phyloP scores from a whole-genome alignment of 768 basidiomycete genomes.

The Leccinum sublutescens region DNA sequence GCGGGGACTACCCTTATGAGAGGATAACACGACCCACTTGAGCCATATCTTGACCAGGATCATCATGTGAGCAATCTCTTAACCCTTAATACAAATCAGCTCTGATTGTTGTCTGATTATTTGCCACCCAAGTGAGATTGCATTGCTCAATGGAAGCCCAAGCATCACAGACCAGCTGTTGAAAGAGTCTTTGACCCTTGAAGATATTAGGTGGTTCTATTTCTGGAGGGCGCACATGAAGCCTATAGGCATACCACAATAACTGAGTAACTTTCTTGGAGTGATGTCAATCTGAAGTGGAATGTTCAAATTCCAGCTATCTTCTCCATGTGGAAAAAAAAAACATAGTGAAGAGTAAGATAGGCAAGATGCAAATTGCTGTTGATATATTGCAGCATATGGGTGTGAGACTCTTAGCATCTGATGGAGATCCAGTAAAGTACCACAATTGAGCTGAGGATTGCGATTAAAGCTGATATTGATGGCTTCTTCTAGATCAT shows the following conservation, averaged over 20 bases:
- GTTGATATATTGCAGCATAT: too few species aligned
- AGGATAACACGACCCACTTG: conserved; percentile 1
- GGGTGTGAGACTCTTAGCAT: too few species aligned
- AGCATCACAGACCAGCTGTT: neutral
- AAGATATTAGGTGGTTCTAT: neutral
- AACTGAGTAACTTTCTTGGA: neutral
- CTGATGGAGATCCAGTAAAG: too few species aligned
- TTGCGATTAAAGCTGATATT: neutral
- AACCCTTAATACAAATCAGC: neutral
- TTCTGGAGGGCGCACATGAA: neutral
- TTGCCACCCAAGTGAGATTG: neutral
- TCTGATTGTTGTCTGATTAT: neutral
- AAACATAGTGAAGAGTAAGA: neutral
- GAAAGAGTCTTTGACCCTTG: neutral
- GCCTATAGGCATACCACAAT: neutral
- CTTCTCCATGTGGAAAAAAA: neutral
- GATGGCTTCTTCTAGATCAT: neutral
- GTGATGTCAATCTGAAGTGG: neutral
- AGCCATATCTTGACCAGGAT: neutral
- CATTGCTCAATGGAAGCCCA: neutral
- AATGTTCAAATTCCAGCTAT: neutral
- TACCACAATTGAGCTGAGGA: neutral
- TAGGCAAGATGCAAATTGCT: neutral
- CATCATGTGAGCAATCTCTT: neutral
- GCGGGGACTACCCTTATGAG: conserved; percentile 38